Evolutionary conservation across 179 eudicot genomes (phyloP).

Genomic region (Gypsophila paniculata): DNA sequence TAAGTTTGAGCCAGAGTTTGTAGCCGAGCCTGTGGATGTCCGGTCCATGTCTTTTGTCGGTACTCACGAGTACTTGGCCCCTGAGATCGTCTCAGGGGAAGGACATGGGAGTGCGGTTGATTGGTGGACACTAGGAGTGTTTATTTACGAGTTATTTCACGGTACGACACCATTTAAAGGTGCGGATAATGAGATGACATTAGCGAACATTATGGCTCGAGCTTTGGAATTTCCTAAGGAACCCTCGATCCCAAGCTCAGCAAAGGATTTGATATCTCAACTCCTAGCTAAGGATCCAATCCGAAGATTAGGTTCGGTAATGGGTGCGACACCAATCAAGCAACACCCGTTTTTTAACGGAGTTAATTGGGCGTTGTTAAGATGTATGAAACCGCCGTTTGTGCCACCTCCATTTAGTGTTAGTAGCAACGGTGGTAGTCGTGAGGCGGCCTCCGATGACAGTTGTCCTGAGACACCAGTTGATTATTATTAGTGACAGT

Average conservation of each 20-base stretch:
- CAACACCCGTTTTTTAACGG: slow-evolving; percentile 77
- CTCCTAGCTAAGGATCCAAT: slow-evolving; percentile 70
- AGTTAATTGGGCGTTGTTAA: slow-evolving; percentile 83
- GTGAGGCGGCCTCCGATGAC: slow-evolving; percentile 47
- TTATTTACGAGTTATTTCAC: slow-evolving; percentile 67
- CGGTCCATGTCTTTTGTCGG: slow-evolving; percentile 97
- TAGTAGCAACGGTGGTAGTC: slow-evolving; percentile 34
- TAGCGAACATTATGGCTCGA: slow-evolving; percentile 83
- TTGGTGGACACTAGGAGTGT: slow-evolving; percentile 94
- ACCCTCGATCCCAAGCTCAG: slow-evolving; percentile 54
- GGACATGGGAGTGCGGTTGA: slow-evolving; percentile 95
- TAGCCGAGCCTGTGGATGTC: slow-evolving; percentile 80
- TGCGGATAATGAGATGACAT: slow-evolving; percentile 70
- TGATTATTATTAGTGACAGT: slow-evolving; percentile 55
- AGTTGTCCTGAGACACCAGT: slow-evolving; percentile 70
- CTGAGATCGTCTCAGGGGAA: slow-evolving; percentile 89
- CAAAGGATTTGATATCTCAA: slow-evolving; percentile 69
- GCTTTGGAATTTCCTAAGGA: slow-evolving; percentile 94
- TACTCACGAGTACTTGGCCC: slow-evolving; percentile 87
- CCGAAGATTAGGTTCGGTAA: slow-evolving; percentile 66
- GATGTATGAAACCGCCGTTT: slow-evolving; percentile 73
- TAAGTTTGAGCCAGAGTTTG: slow-evolving; percentile 56
- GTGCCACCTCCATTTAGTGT: slow-evolving; percentile 54
- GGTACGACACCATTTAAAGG: slow-evolving; percentile 90
- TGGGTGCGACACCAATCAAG: slow-evolving; percentile 74